Percentiles rank a stretch among this genome's conserved stretches.
Conservation (phyloP, 2,329 filamentous ascomycete genomes). For the Fusarium liriodendri region DNA sequence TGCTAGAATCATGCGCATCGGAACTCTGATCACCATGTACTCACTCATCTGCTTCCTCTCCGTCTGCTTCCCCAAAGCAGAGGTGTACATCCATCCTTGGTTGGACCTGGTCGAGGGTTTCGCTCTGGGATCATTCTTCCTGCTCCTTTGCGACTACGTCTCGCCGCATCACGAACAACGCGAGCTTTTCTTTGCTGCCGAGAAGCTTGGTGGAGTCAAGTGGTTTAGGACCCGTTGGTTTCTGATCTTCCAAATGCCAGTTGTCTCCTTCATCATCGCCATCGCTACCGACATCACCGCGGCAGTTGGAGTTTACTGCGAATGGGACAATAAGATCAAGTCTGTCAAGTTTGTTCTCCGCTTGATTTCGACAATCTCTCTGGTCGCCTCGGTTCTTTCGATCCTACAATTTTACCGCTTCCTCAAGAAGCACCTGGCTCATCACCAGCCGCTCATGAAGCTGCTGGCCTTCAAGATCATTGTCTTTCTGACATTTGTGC, state of each 20-base stretch:
- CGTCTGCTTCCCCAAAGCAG: conserved; percentile 13
- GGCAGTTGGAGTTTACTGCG: conserved; percentile 30
- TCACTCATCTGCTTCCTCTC: conserved; percentile 32
- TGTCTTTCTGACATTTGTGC: conserved; percentile 30
- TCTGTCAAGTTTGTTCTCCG: conserved; percentile 31
- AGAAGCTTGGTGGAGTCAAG: conserved; percentile 28
- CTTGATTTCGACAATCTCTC: conserved; percentile 14
- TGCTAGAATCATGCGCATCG: conserved; percentile 31
- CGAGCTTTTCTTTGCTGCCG: conserved; percentile 37
- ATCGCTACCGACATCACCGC: conserved; percentile 31
- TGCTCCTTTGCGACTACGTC: conserved; percentile 37
- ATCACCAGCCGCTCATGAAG: conserved; percentile 35
- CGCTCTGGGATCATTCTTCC: conserved; percentile 33
- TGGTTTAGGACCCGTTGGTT: conserved; percentile 40
- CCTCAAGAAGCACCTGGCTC: conserved; percentile 28
- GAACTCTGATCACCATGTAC: conserved; percentile 28
- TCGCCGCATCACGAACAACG: conserved; percentile 28
- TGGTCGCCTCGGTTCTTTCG: conserved; percentile 21
- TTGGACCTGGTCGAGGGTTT: conserved; percentile 31
- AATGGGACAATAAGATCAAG: conserved; percentile 16
- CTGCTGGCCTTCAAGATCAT: conserved; percentile 36
- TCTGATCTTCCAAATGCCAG: conserved; percentile 39
- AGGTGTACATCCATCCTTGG: conserved; percentile 35
- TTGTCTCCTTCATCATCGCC: conserved; percentile 15
- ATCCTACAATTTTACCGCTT: conserved; percentile 32